These are phyloP conservation scores for Harrya chromipes DNA, from an alignment of 768 basidiomycete species.

Conservation along the genomic window DNA sequence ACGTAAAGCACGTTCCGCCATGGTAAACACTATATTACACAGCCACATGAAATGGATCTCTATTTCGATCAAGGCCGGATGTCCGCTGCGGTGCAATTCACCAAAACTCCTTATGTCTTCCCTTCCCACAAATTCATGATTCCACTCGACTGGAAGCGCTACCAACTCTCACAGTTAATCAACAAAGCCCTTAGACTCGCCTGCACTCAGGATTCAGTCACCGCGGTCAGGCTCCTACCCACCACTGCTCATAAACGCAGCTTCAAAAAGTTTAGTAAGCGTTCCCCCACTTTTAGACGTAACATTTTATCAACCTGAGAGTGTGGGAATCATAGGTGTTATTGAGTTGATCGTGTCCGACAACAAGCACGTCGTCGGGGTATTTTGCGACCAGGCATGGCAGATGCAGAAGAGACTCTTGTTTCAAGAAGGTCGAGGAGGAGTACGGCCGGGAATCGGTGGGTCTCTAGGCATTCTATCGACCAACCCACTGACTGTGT, in stretches of 20 bases:
- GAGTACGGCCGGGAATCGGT: slow-evolving; percentile 81
- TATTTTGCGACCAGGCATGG: slow-evolving; percentile 7
- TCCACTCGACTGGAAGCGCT: slow-evolving; percentile 87
- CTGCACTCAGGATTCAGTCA: too few species aligned
- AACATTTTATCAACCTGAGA: too few species aligned
- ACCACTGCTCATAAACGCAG: too few species aligned
- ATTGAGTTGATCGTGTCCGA: background rate
- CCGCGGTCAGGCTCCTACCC: too few species aligned
- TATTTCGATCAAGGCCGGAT: slow-evolving; percentile 1
- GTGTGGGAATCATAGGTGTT: too few species aligned
- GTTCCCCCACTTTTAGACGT: too few species aligned
- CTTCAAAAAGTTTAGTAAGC: too few species aligned
- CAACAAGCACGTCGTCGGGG: too few species aligned
- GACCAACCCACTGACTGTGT: background rate
- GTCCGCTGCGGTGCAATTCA: slow-evolving; percentile 18
- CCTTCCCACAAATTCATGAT: slow-evolving; percentile 86
- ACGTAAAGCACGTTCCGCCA: too few species aligned
- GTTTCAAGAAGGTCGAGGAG: slow-evolving; percentile 51
- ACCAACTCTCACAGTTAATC: slow-evolving; percentile 93
- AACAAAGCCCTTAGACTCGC: too few species aligned
- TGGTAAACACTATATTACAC: too few species aligned
- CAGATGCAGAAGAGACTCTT: slow-evolving; percentile 24
- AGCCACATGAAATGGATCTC: too few species aligned
- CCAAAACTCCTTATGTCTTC: slow-evolving; percentile 18
- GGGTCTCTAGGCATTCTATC: slow-evolving; percentile 18